Base-by-base conservation (phyloP, 345 rosid genomes). In the Citrus cavaleriei region DNA sequence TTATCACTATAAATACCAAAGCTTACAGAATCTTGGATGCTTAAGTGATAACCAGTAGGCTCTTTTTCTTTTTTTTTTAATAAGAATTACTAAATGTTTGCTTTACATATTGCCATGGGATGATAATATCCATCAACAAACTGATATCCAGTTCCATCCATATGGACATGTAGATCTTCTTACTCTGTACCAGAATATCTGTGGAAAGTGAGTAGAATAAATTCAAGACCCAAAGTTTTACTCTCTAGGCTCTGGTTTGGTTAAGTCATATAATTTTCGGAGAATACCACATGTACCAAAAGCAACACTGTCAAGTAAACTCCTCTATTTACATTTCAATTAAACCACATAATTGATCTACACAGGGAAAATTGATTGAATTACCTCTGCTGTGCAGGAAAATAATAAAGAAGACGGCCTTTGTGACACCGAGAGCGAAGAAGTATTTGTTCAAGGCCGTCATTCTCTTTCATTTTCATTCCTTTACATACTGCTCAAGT, bases 341-440 rank as follows among this genome's bases (percentile, higher is more conserved):
- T 13, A 27, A 78, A 60, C 72, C 49, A 73, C 40, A 78, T 40
- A 54, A 38, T 30, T 51, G 60, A 61, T 62, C 54, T 16, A 70
- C 12, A 71, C 46, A 59, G 32, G 51, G 40, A 19, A 69, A 57
- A 68, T 38, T 62, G 51, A 74, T 69, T 55, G 46, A 32, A 63
- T 76, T 77, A 92, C 99, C 92, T 87, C 40, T 76, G 79, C n/a
- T 86, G 84, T 75, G 90, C 81, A 62, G 99, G 97, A 83, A 92
- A 95, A 82, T 93, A 95, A 67, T 93, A 92, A 73, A 95, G 98
- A 79, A 95, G 81, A 32, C 98, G 94, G 63, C 98, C 99, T 84
- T 95, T 95, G 73, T 91, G 95, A 83, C 98, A 95, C 57, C 96
- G 89, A 69, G 98, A 95, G 69, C 72, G 90, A 78, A 83, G 79